Base-by-base conservation (phyloP, 768 basidiomycete genomes). In the Lanmaoa rubissima region DNA sequence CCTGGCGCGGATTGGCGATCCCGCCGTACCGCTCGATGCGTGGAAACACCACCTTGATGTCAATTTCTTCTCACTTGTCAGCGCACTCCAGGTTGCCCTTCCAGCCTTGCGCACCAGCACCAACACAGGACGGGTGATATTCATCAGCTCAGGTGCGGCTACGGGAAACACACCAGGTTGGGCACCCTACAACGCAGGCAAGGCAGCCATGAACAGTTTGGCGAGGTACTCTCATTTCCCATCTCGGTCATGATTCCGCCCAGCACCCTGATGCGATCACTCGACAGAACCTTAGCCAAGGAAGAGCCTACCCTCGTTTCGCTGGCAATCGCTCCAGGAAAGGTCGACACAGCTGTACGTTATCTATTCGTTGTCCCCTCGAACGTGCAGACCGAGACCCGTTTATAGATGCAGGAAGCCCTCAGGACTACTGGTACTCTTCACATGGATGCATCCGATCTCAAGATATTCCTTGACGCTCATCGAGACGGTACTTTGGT, bases 151-250 rank as follows among this genome's bases (percentile, higher is more conserved):
- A 16, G 95, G 94, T 12, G 87, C 92, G 11, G 88, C 93, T 10
- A 78, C 81, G 16, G 85, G 86, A 49, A 82, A 79, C 16, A 79
- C 71, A 1, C 70, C 83, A 7, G 87, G 84, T 4, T 96, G 91
- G 92, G 92, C 84, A 1, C 82, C 89, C 0, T 93, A 92, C 70
- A 90, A 82, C 58, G 87, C 94, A 12, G 78, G 82, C 55, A 95
- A 98, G 71, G 93, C 95, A 1, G 93, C 92, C 2, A 79, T 94
- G 84, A 97, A 95, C 70, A 88, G 87, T 21, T 75, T 97, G 42
- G 86, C 84, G 74, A 82, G 89, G 90, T 87, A 31, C 40, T 13
- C 26, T 16, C 32, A 28, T 67, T 65, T 57, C 57, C 60, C 31
- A n/a, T 47, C 54, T 46, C 11, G 40, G 48, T 26, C 31, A 19